Evolutionary conservation across 805 yeast genomes (phyloP), one percentile per base, ranked within the genome.

Genomic region (Nakazawaea ishiwadae): DNA sequence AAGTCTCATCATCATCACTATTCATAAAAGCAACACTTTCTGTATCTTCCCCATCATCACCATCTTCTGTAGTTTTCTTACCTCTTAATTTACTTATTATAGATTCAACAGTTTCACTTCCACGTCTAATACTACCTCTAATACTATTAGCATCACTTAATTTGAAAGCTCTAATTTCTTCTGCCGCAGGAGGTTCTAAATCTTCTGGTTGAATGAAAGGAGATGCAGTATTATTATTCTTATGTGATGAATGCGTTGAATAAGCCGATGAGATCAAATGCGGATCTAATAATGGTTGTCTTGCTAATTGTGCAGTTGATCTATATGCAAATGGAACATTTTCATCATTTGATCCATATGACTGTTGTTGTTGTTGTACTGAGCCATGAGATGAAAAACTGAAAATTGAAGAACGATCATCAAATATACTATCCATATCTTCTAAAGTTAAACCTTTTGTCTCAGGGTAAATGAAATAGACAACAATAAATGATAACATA

Each of bases 351-450:
- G 16, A 36, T n/a, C 31, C 31, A 5, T 26, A 17, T 14, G 26
- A 23, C 26, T 23, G 26, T 23, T 23, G 26, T 23, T 7, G 11
- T 20, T 8, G 15, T 28, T n/a, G 42, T 16, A 23, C 31, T 23
- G 39, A 35, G 6, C 21, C 9, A 5, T 18, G 14, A 3, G 40
- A 30, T 7, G 33, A 31, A 34, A 35, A 35, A 18, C 46, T 37
- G 29, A 33, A 48, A 2, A 45, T 40, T 3, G 62, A 54, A 2
- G 64, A 58, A 50, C 70, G 57, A 52, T 81, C 96, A 49, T 90
- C 95, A 59, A 90, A 89, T 11, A 89, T 74, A 3, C 85, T 75
- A 48, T 90, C 96, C 95, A 90, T 89, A 45, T 90, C 96, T 56
- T 90, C 97, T 42, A 89, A 69, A 19, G 81, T 73, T 37, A 89